Percentiles rank a stretch among this genome's conserved stretches.
Conservation (phyloP, 2,329 filamentous ascomycete genomes). For the Diaporthe aspalathi region DNA sequence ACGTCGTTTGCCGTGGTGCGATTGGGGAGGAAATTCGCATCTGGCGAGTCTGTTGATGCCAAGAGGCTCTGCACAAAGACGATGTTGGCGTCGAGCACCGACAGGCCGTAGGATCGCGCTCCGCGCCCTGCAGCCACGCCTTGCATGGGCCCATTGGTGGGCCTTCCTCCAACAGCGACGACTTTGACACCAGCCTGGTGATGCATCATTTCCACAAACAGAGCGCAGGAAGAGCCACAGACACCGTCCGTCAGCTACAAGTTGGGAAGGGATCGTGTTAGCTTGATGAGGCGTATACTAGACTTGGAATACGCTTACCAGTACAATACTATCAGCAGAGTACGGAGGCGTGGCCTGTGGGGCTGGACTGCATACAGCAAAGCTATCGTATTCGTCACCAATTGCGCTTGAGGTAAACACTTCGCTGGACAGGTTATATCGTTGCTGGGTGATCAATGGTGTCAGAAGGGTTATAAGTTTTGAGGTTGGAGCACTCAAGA, state of each 20-base stretch:
- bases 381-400: not conserved
- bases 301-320: not conserved
- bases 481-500: too few relatives aligned
- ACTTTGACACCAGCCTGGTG: conserved; percentile 61
- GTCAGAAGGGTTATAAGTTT: not conserved
- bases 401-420: conserved; percentile 9
- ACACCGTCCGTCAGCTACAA: conserved; percentile 45
- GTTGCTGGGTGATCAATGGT: not conserved
- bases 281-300: not conserved
- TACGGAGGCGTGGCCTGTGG: not conserved
- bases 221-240: conserved; percentile 48
- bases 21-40: not conserved
- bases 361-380: not conserved
- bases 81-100: conserved; percentile 40
- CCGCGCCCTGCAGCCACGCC: conserved; percentile 75
- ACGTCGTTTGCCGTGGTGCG: conserved; percentile 33
- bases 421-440: not conserved
- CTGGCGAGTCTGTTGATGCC: not conserved
- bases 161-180: conserved; percentile 71
- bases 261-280: not conserved
- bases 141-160: conserved; percentile 66
- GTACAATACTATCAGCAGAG: not conserved
- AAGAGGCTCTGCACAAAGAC: conserved; percentile 32
- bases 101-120: conserved; percentile 46
- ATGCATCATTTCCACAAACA: conserved; percentile 48